These are phyloP conservation scores for Amanita jacksonii DNA, from an alignment of 768 basidiomycete genomes.

Conservation along the genomic window DNA sequence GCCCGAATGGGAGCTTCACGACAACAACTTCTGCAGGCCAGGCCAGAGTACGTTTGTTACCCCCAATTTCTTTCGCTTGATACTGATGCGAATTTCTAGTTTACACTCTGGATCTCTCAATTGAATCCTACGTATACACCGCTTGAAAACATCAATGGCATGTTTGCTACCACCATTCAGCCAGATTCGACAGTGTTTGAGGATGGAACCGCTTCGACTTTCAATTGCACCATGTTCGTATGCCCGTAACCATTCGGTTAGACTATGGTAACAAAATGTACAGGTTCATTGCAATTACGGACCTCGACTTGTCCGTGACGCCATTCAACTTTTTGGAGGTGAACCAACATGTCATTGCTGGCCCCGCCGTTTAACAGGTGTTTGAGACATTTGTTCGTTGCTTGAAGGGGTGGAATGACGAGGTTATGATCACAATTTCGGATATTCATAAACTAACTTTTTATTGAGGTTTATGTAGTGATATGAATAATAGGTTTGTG, in stretches of 20 bases:
- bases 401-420: no score
- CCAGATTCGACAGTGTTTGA: conserved; percentile 40
- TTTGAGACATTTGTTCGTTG: no score
- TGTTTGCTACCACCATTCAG: conserved; percentile 37
- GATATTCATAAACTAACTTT: no score
- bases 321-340: conserved; percentile 47
- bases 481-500: no score
- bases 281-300: conserved; percentile 43
- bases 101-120: conserved; percentile 49
- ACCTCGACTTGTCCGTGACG: conserved; percentile 40
- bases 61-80: background rate
- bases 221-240: conserved; percentile 43
- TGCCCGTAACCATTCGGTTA: background rate
- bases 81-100: conserved; percentile 19
- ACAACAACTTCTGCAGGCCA: conserved; percentile 37
- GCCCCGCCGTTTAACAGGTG: conserved; percentile 41
- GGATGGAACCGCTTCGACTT: conserved; percentile 25
- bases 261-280: background rate
- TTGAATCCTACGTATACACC: conserved; percentile 52
- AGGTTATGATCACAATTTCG: no score
- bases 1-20: conserved; percentile 40
- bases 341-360: conserved; percentile 46
- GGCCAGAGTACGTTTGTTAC: conserved; percentile 24
- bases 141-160: conserved; percentile 30
- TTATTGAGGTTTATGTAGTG: no score